A percentile compares a stretch with the other conserved stretches of the same genome.
Evolutionary conservation across 495 filamentous ascomycete genomes (phyloP).

Genomic region (Tuber indicum): DNA sequence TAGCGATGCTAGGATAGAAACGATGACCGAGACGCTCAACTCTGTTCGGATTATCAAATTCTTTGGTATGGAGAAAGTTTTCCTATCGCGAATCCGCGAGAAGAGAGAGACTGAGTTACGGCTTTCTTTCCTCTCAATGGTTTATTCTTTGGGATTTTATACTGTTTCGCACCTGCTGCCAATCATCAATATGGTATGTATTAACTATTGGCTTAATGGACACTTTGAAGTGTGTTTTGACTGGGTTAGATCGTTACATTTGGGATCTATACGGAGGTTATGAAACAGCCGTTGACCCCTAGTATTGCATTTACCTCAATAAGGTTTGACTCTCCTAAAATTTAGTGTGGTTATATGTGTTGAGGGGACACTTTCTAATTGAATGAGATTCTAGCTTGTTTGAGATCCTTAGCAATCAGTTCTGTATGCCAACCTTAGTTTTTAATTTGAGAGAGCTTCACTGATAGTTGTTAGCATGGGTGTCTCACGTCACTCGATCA

Average conservation of each 20-base stretch:
- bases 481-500: slow-evolving; percentile 31
- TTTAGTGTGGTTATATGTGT: neutral
- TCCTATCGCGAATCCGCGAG: slow-evolving; percentile 32
- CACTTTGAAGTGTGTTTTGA: slow-evolving; percentile 49
- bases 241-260: slow-evolving; percentile 46
- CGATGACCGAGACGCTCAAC: slow-evolving; percentile 25
- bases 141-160: slow-evolving; percentile 23
- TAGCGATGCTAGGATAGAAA: slow-evolving; percentile 31
- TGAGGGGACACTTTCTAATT: neutral
- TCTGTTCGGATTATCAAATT: slow-evolving; percentile 41
- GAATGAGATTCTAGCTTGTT: slow-evolving; percentile 22
- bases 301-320: slow-evolving; percentile 41
- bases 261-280: slow-evolving; percentile 38
- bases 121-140: slow-evolving; percentile 18
- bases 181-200: slow-evolving; percentile 14
- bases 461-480: slow-evolving; percentile 12
- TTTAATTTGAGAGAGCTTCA: neutral
- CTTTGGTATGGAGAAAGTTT: slow-evolving; percentile 38
- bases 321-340: slow-evolving; percentile 4
- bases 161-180: slow-evolving; percentile 10
- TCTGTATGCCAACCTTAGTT: slow-evolving; percentile 5
- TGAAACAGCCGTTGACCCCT: slow-evolving; percentile 35
- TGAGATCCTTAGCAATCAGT: slow-evolving; percentile 36
- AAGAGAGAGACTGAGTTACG: slow-evolving; percentile 34
- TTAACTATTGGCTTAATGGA: slow-evolving; percentile 43